These are phyloP conservation scores for Rubia peregrina DNA, from an alignment of 305 asterid species.

Conservation along the genomic window DNA sequence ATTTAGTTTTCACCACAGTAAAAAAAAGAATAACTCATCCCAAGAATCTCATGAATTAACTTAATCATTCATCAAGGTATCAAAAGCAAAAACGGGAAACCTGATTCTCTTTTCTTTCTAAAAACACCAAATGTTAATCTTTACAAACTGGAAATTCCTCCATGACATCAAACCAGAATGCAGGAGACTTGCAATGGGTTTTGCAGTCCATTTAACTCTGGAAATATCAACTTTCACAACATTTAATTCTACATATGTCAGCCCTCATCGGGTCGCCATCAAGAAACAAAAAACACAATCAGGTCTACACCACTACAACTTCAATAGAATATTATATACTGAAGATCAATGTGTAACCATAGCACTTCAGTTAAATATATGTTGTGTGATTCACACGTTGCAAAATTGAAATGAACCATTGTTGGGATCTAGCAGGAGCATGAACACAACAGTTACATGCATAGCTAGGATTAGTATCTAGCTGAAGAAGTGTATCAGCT, in stretches of 20 bases:
- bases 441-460: not conserved
- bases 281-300: conserved; percentile 54
- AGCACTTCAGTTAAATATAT: conserved; percentile 60
- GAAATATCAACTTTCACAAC: conserved; percentile 37
- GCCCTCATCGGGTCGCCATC: conserved; percentile 39
- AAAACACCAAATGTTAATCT: not conserved
- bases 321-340: not conserved
- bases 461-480: not conserved
- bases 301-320: too few relatives aligned
- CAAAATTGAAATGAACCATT: conserved; percentile 97
- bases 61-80: conserved; percentile 8
- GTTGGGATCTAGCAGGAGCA: conserved; percentile 29
- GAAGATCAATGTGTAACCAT: conserved; percentile 47
- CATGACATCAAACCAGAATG: conserved; percentile 34
- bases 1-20: not conserved
- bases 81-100: not conserved
- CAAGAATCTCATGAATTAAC: conserved; percentile 9
- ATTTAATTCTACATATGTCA: conserved; percentile 52
- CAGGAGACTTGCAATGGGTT: conserved; percentile 48
- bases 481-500: conserved; percentile 45
- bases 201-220: conserved; percentile 31
- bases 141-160: not conserved
- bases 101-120: not conserved
- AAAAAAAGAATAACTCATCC: too few relatives aligned
- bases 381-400: conserved; percentile 69